Conservation (phyloP, 2,329 filamentous ascomycete genomes). For the Scedosporium boydii region DNA sequence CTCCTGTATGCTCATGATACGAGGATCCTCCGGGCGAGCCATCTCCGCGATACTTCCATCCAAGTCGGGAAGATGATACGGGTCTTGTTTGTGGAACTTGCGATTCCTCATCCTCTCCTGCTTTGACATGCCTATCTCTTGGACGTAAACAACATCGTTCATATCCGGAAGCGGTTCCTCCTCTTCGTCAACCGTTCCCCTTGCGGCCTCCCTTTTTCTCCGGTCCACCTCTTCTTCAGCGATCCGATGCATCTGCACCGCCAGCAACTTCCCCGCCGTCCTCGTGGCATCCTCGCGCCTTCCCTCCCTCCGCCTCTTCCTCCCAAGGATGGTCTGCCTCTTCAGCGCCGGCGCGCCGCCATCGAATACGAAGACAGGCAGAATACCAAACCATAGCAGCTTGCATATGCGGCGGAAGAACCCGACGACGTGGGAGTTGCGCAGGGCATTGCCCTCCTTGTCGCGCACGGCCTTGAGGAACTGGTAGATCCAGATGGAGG, state of each 20-base stretch:
- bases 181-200: slow-evolving; percentile 35
- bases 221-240: slow-evolving; percentile 77
- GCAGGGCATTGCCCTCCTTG: slow-evolving; percentile 92
- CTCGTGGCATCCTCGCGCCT: slow-evolving; percentile 83
- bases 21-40: slow-evolving; percentile 82
- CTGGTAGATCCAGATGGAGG: slow-evolving; percentile 99
- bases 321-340: slow-evolving; percentile 73
- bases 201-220: slow-evolving; percentile 37
- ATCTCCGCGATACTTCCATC: slow-evolving; percentile 71
- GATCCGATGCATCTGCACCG: slow-evolving; percentile 84
- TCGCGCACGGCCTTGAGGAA: slow-evolving; percentile 98
- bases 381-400: slow-evolving; percentile 90
- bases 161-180: slow-evolving; percentile 59
- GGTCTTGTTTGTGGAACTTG: slow-evolving; percentile 83
- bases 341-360: slow-evolving; percentile 88
- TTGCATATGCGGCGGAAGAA: slow-evolving; percentile 99
- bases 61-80: slow-evolving; percentile 88
- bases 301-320: slow-evolving; percentile 76
- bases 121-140: slow-evolving; percentile 75
- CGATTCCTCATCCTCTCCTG: slow-evolving; percentile 65
- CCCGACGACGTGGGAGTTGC: slow-evolving; percentile 91
- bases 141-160: slow-evolving; percentile 73
- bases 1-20: slow-evolving; percentile 94
- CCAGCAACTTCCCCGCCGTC: slow-evolving; percentile 84
- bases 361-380: slow-evolving; percentile 96